Evolutionary conservation across 179 eudicot genomes (phyloP), one percentile per base, ranked within the genome.

Genomic region (Monotropa hypopitys): DNA sequence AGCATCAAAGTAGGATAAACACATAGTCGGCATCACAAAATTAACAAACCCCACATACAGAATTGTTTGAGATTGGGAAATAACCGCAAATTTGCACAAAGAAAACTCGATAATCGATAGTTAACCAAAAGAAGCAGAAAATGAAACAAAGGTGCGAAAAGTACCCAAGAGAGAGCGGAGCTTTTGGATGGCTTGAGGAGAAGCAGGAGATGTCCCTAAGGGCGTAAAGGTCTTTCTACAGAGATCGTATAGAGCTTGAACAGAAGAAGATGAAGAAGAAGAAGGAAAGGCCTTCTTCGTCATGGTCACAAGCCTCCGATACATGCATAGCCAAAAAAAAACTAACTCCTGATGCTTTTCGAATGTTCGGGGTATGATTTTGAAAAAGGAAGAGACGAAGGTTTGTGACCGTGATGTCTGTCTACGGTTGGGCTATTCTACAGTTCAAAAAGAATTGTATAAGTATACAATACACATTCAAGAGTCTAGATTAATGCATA

Each of bases 81-180:
- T 16, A 45, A 57, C 42, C 4, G 12, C 67, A 13, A 45, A 46
- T 40, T 50, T 43, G 63, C 4, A 62, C 3, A 7, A 47, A 20
- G 57, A 7, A 28, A 56, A 49, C 16, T 8, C 70, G 15, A 63
- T 1, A 32, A 28, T 45, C 38, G 2, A n/a, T n/a, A n/a, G n/a
- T n/a, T n/a, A n/a, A 12, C 23, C 20, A 57, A 30, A 9, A 38
- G 32, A 59, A 10, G 78, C 0, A 11, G 33, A 69, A 66, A 38
- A 54, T 3, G 47, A 35, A n/a, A 35, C 40, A 53, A n/a, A 63
- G 63, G 13, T 45, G 9, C 1, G 21, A 62, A 23, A 50, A 11
- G 79, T 88, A 94, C 98, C 98, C 77, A 94, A 72, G 26, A 94
- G 85, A 78, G 96, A 90, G 67, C 77, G 77, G 54, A 94, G 91